Base-by-base conservation (phyloP, 768 basidiomycete genomes). In the Boletus pseudo-olivaceus region DNA sequence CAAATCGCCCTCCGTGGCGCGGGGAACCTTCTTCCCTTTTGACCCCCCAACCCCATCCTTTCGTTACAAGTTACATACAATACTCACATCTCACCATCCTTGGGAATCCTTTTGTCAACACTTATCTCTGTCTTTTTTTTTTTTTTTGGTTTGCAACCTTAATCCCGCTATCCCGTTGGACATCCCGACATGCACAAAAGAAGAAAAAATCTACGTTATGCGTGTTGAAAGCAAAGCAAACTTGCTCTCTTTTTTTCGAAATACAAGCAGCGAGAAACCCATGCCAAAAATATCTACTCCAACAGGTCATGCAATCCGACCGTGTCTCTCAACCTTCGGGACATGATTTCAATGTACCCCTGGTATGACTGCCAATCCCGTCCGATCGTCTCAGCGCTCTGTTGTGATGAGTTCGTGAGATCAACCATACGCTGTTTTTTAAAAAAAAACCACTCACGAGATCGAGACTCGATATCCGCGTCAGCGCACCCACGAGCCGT, bases 1-100 rank as follows among this genome's bases (percentile, higher is more conserved):
- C 84, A 86, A 51, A 76, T 93, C 60, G 88, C 90, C 1, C 73
- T 97, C 20, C 85, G 93, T 35, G 88, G 95, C 7, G 93, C 92
- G 41, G 82, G 89, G 33, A 90, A 78, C 60, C 76, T 96, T 7
- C 75, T 97, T 30, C 93, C 94, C 10, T 75, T 93, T 64, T 96
- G 74, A 74, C 37, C 37, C 2, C 15, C 2, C 20, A 19, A 19
- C 6, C 20, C 29, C 12, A 5, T 5, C 34, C 15, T 20, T n/a
- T 4, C 19, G 33, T 27, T 4, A 39, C 27, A 5, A 30, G 27
- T 34, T 14, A 45, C 30, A 46, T 20, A n/a, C 37, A 29, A 15
- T 40, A 39, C 50, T 47, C 29, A 39, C 43, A 20, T 35, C 47
- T 30, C 32, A 37, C 19, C 35, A 32, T 30, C 27, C 27, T 17